Percentiles rank a stretch among this genome's conserved stretches.
Evolutionary conservation across 768 basidiomycete genomes (phyloP).

Genomic region (Trametopsis cervina): DNA sequence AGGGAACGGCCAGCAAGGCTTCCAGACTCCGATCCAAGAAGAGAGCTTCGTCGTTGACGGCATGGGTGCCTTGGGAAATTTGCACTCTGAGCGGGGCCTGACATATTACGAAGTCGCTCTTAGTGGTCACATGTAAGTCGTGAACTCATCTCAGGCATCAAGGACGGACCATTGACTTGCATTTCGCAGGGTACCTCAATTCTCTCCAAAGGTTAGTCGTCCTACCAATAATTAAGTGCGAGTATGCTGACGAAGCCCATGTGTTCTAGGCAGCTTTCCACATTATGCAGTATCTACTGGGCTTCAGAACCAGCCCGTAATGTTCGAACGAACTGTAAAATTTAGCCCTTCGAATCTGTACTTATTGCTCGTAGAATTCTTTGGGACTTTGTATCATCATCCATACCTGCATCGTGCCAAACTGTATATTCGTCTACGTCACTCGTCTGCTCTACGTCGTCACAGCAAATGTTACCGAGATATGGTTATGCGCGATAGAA

Average conservation of each 20-base stretch:
- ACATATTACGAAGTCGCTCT: constrained; percentile 61
- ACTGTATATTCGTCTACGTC: too few relatives aligned
- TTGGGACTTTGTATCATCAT: background rate
- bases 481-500: background rate
- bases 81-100: constrained; percentile 61
- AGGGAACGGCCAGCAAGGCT: constrained; percentile 65
- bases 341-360: background rate
- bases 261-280: constrained; percentile 53
- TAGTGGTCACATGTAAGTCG: constrained; percentile 63
- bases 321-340: background rate
- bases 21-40: constrained; percentile 57
- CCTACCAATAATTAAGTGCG: too few relatives aligned
- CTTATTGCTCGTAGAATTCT: background rate
- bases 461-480: background rate
- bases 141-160: background rate
- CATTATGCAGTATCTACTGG: constrained; percentile 62
- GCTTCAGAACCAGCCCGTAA: constrained; percentile 45
- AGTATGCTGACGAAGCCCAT: background rate
- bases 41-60: constrained; percentile 70
- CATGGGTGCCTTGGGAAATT: constrained; percentile 57
- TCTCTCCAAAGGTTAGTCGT: constrained; percentile 47
- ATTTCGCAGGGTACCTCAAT: constrained; percentile 52
- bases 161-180: background rate
- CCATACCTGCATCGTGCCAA: too few relatives aligned
- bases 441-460: too few relatives aligned